Base-by-base conservation (phyloP, 2,329 filamentous ascomycete species). In the Emericellopsis atlantica region DNA sequence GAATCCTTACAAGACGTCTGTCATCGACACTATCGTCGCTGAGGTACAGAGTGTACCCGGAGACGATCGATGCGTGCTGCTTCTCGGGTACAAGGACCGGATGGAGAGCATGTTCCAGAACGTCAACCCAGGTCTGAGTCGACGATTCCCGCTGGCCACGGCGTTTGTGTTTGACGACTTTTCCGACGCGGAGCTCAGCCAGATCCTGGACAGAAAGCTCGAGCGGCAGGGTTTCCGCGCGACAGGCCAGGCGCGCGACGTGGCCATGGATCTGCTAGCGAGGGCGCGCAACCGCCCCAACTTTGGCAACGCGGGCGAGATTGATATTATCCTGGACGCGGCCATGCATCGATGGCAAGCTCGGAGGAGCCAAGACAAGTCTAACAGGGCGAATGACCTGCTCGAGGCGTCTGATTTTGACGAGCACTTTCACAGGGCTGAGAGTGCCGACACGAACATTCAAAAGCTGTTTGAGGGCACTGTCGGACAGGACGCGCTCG, bases 91-190 rank as follows among this genome's bases (percentile, higher is more conserved):
- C 54, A 63, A 74, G 36, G 66, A 74, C 2, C 58, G 74, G 46
- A 75, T 82, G 67, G 58, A 66, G 36, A 58, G 68, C 1, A 79
- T 81, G 73, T 74, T 79, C 43, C 69, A 71, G 11, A 72, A 75
- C 37, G 66, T 67, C 39, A 81, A 81, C 43, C 74, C 74, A 0
- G 78, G 77, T 2, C 60, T 82, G 0, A 60, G 58, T 2, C 60
- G 76, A 33, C 61, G 77, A 5, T 81, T 81, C 44, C 70, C 70
- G 0, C 50, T 78, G 0, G 63, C 66, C 2, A 59, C 64, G 3
- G 73, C 73, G 0, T 80, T 81, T 42, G 51, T 55, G 0, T 82
- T 81, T 49, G 66, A 78, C 16, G 72, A 80, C 48, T 81, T 77
- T 46, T 64, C 55, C 4, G 62, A 74, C 23, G 42, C 51, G 0